Evolutionary conservation across 1,284 basidiomycete genomes (phyloP).

Genomic region (Cutaneotrichosporon mucoides): DNA sequence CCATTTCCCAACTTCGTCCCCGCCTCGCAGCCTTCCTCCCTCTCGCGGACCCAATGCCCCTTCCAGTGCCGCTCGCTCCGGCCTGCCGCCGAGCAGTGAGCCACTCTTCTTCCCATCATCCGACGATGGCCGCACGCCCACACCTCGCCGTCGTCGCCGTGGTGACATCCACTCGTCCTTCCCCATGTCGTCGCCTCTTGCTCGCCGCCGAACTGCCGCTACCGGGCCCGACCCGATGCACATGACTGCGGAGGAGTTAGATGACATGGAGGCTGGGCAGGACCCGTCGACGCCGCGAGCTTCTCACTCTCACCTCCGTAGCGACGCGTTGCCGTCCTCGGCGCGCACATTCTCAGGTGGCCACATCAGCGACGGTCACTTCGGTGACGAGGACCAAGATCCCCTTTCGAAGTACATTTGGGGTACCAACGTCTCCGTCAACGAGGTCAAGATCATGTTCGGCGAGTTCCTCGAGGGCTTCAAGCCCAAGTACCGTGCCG

Average conservation of each 20-base stretch:
- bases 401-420: slow-evolving; percentile 82
- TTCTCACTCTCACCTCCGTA: no score
- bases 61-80: no score
- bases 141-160: slow-evolving; percentile 65
- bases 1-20: slow-evolving; percentile 68
- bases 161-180: slow-evolving; percentile 80
- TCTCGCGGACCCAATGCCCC: no score
- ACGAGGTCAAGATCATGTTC: slow-evolving; percentile 87
- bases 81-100: no score
- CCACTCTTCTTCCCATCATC: slow-evolving; percentile 52
- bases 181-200: slow-evolving; percentile 58
- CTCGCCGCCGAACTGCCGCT: slow-evolving; percentile 25
- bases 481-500: slow-evolving; percentile 85
- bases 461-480: slow-evolving; percentile 84
- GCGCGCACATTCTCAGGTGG: slow-evolving; percentile 16
- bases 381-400: slow-evolving; percentile 27
- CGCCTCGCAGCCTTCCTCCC: no score
- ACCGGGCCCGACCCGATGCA: background rate
- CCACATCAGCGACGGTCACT: slow-evolving; percentile 53
- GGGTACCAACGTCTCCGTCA: slow-evolving; percentile 91
- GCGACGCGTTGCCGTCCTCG: background rate
- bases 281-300: slow-evolving; percentile 2
- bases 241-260: background rate
- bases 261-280: background rate
- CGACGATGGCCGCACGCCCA: slow-evolving; percentile 42